Conservation (phyloP, 2,329 filamentous ascomycete species). For the Nannizziopsis arthrosporioides region DNA sequence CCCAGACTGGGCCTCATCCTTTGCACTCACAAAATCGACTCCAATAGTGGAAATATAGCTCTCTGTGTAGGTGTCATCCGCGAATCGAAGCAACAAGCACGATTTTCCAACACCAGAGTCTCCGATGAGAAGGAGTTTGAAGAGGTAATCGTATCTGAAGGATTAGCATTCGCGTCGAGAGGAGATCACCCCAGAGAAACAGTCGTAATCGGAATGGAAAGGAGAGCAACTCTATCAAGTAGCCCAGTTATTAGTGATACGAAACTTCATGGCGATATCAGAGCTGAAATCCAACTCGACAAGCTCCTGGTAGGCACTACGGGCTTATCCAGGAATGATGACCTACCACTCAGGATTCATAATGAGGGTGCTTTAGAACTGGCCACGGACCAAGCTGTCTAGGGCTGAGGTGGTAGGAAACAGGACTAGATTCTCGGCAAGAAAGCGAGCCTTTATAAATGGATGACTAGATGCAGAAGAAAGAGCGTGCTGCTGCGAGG, state of each 20-base stretch:
- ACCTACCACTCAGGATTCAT: conserved; percentile 43
- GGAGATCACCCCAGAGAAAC: neutral
- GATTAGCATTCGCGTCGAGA: conserved; percentile 3
- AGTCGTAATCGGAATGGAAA: neutral
- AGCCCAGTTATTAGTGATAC: neutral
- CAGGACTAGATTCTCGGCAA: conserved; percentile 1
- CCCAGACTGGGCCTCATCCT: neutral
- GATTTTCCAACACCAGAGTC: conserved; percentile 99
- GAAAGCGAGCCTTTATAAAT: conserved; percentile 7
- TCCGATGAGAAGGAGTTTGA: conserved; percentile 99
- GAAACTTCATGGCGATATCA: neutral
- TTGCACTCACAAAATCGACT: conserved; percentile 80
- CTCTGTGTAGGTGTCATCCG: conserved; percentile 98
- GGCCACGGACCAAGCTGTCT: neutral
- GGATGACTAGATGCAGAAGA: conserved; percentile 8
- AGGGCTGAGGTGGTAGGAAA: neutral
- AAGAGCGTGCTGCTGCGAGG: conserved; percentile 7
- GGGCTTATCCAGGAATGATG: neutral
- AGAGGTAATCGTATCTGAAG: conserved; percentile 98
- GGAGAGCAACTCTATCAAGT: conserved; percentile 6
- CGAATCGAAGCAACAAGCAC: conserved; percentile 92
- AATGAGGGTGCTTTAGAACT: conserved; percentile 19
- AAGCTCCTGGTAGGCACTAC: neutral
- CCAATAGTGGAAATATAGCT: conserved; percentile 99
- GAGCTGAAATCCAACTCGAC: neutral